phyloP scores from a whole-genome alignment of 306 rosid genomes.

The Ammopiptanthus mongolicus region DNA sequence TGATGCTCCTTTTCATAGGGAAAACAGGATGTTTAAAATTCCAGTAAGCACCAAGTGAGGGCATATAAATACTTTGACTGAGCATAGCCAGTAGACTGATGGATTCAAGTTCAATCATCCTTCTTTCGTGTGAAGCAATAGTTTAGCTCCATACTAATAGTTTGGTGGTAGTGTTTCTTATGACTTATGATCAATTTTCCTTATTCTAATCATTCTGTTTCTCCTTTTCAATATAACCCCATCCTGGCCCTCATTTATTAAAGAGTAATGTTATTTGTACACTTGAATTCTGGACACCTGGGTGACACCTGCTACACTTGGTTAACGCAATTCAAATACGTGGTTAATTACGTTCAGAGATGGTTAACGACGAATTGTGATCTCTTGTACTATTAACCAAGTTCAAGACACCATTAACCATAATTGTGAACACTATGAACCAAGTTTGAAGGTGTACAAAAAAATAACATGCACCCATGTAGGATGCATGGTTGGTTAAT shows the following conservation, averaged over 20 bases:
- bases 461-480: no score
- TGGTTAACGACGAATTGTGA: no score
- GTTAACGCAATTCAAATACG: no score
- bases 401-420: no score
- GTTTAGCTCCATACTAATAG: slow-evolving; percentile 1
- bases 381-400: no score
- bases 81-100: neutral
- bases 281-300: no score
- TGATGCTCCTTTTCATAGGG: neutral
- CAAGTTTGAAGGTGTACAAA: no score
- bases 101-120: neutral
- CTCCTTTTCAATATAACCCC: neutral
- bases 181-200: neutral
- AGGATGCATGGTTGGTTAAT: no score
- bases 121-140: neutral
- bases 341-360: no score
- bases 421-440: no score
- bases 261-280: no score
- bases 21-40: neutral
- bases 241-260: neutral
- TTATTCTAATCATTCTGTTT: neutral
- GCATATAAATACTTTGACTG: neutral
- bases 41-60: neutral
- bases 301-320: no score
- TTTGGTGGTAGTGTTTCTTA: neutral